Evolutionary conservation across 345 rosid species (phyloP).

Genomic region (Eucalyptus decipiens): DNA sequence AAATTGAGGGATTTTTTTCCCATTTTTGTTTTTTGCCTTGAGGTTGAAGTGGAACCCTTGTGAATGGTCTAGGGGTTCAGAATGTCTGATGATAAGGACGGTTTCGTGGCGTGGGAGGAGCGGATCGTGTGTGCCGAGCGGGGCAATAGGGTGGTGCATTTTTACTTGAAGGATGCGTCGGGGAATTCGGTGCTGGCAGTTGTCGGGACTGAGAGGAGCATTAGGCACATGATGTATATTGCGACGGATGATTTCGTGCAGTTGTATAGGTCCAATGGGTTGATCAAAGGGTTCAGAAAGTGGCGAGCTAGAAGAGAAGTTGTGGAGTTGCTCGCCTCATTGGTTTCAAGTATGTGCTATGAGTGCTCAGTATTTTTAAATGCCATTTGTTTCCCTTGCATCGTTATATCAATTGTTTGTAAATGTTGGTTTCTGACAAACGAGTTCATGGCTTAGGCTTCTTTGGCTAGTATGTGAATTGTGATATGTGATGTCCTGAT

Average conservation of each 20-base stretch:
- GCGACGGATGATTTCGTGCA: slow-evolving; percentile 13
- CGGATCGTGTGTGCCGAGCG: slow-evolving; percentile 23
- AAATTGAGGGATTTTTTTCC: not conserved
- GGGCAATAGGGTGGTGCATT: slow-evolving; percentile 34
- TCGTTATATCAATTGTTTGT: not conserved
- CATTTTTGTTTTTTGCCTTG: not conserved
- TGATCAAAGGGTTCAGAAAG: slow-evolving; percentile 4
- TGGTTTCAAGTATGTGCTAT: slow-evolving; percentile 5
- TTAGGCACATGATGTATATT: slow-evolving; percentile 43
- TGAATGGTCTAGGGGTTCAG: not conserved
- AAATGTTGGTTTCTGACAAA: not conserved
- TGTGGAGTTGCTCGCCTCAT: slow-evolving; percentile 28
- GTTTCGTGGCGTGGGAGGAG: slow-evolving; percentile 40
- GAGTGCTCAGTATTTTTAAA: not conserved
- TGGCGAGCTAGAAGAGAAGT: slow-evolving; percentile 51
- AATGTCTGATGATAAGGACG: slow-evolving; percentile 6
- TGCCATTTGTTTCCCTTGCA: not conserved
- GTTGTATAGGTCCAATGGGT: slow-evolving; percentile 3
- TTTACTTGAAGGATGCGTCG: slow-evolving; percentile 14
- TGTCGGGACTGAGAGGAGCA: slow-evolving; percentile 37
- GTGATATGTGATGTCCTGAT: not conserved
- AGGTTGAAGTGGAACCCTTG: not conserved
- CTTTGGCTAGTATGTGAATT: not conserved
- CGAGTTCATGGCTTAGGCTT: not conserved
- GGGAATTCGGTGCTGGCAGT: slow-evolving; percentile 28